Percentiles rank a stretch among this genome's conserved stretches.
phyloP scores from a whole-genome alignment of 2,329 filamentous ascomycete genomes.

The Talaromyces sp. region DNA sequence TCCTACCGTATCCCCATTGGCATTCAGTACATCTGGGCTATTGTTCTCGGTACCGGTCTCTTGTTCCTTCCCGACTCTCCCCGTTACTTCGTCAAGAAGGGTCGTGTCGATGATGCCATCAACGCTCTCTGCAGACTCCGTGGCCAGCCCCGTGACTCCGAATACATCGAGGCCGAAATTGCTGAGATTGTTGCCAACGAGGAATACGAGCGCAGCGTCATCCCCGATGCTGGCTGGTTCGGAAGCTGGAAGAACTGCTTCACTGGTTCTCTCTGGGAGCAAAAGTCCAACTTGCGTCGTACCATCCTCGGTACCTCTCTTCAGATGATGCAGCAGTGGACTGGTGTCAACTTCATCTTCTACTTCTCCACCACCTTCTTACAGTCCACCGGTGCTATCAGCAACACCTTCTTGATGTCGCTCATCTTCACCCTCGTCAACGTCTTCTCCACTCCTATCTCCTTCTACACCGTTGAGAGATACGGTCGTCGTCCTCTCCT shows the following conservation, averaged over 20 bases:
- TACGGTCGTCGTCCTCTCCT: slow-evolving; percentile 79
- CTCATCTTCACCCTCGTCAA: slow-evolving; percentile 87
- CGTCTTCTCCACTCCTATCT: slow-evolving; percentile 78
- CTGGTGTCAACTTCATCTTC: slow-evolving; percentile 92
- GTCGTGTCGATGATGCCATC: slow-evolving; percentile 64
- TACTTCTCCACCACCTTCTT: slow-evolving; percentile 86
- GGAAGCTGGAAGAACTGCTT: slow-evolving; percentile 68
- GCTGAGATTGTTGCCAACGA: slow-evolving; percentile 89
- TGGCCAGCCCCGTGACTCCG: slow-evolving; percentile 69
- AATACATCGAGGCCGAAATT: slow-evolving; percentile 75
- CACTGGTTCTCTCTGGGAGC: slow-evolving; percentile 53
- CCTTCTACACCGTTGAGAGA: slow-evolving; percentile 81
- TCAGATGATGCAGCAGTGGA: slow-evolving; percentile 80
- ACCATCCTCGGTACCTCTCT: slow-evolving; percentile 70
- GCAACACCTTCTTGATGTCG: slow-evolving; percentile 77
- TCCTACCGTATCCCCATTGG: slow-evolving; percentile 79
- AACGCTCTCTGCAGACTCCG: slow-evolving; percentile 65
- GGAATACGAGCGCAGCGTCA: slow-evolving; percentile 72
- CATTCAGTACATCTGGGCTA: slow-evolving; percentile 76
- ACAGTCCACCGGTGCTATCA: slow-evolving; percentile 70
- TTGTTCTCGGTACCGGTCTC: slow-evolving; percentile 71
- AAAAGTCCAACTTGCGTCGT: slow-evolving; percentile 60
- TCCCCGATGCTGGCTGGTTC: slow-evolving; percentile 65
- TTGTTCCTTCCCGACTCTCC: slow-evolving; percentile 80
- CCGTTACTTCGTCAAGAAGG: slow-evolving; percentile 80